Base-by-base conservation (phyloP, 2,329 filamentous ascomycete species). In the Simplicillium sp. region DNA sequence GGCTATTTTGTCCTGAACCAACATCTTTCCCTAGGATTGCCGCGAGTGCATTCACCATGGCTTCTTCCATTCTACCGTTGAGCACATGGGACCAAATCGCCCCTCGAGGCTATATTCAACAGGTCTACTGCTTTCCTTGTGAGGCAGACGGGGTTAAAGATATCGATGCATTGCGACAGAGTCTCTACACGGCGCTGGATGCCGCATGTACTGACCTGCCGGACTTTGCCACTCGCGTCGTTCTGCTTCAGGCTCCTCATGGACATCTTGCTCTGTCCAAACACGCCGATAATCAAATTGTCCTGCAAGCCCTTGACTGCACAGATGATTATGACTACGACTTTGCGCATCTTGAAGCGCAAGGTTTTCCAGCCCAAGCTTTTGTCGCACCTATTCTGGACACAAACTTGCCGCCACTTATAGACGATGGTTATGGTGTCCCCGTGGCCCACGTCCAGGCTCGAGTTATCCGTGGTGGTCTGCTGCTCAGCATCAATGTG, bases 401-500 rank as follows among this genome's bases (percentile, higher is more conserved):
- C 20, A 25, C 20, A 25, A 18, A 43, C n/a, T 33, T 47, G 8
- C 34, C 37, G 20, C 34, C 28, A n/a, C 45, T 36, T 41, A 39
- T 17, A 9, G 41, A 49, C 43, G 39, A 35, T 4, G 47, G 47
- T 6, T 47, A 48, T 1, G 41, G 38, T 3, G 51, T 65, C 17
- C 66, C 64, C 0, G 63, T 62, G 11, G 56, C 58, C 2, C 54
- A 54, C n/a, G 53, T 69, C 6, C 57, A 61, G 12, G 59, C 55
- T n/a, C 56, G 58, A 33, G 57, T 66, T 39, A 56, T 64, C 7
- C 46, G 54, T 3, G 66, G 63, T 3, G 66, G 66, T 1, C 39
- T 69, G 9, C 43, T 68, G 7, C 54, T 70, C 16, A 58, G 53
- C 6, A 45, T 64, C n/a, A 65, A 57, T 43, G 50, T 68, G 36